Evolutionary conservation across 208 protist genomes (phyloP).

Genomic region (Leishmania lainsoni): DNA sequence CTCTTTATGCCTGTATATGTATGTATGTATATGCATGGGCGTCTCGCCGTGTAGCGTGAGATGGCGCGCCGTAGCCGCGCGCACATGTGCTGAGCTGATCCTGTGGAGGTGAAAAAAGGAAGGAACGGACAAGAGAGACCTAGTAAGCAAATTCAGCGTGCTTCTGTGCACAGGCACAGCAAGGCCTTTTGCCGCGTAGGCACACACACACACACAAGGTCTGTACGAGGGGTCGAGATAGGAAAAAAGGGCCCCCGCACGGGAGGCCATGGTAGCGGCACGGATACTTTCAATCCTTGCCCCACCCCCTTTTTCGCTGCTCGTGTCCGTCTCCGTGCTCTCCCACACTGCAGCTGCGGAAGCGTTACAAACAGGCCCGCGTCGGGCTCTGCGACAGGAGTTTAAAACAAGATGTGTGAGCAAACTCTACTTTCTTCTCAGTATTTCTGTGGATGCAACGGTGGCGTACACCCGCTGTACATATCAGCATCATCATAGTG

Average conservation of each 20-base stretch:
- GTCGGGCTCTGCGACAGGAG: not conserved
- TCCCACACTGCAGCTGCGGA: not conserved
- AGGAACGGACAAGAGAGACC: not conserved
- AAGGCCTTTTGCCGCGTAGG: not conserved
- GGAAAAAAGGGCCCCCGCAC: not conserved
- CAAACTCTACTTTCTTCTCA: not conserved
- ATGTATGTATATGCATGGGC: not conserved
- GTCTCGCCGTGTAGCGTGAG: slow-evolving; percentile 4
- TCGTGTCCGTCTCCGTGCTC: not conserved
- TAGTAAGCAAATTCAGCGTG: not conserved
- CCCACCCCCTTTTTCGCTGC: not conserved
- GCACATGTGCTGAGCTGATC: slow-evolving; percentile 4
- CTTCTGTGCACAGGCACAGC: not conserved
- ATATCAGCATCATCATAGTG: not conserved
- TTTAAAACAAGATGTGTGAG: not conserved
- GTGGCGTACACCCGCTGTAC: not conserved
- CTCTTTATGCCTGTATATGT: not conserved
- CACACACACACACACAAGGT: not conserved
- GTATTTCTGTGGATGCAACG: slow-evolving; percentile 2
- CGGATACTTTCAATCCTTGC: not conserved
- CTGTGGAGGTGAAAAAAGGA: not conserved
- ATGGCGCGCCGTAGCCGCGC: not conserved
- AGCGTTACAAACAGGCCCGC: not conserved
- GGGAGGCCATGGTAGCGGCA: not conserved
- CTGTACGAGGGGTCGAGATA: slow-evolving; percentile 1